These are phyloP conservation scores for Lichtheimia ramosa DNA, from an alignment of 371 early-diverging fungal genomes.

Conservation along the genomic window DNA sequence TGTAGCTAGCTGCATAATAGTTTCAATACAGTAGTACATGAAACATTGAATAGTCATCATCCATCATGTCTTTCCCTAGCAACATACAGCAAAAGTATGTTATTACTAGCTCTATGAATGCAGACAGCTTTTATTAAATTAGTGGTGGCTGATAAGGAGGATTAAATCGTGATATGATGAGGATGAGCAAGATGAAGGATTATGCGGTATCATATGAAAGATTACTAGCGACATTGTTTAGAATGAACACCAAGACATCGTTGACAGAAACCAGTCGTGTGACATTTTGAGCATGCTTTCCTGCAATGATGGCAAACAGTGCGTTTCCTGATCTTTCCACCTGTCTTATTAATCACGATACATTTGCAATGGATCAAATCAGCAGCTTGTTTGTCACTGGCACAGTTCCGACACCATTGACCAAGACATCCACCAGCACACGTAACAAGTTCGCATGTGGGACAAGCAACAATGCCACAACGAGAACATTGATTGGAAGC, in stretches of 20 bases:
- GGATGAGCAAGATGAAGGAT: too few relatives aligned
- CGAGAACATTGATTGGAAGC: constrained; percentile 21
- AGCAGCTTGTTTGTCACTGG: background rate
- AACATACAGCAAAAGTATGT: too few relatives aligned
- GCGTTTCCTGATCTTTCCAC: constrained; percentile 15
- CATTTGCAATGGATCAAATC: constrained; percentile 20
- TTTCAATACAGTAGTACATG: too few relatives aligned
- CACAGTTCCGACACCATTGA: constrained; percentile 25
- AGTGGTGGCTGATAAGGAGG: too few relatives aligned
- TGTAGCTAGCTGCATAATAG: too few relatives aligned
- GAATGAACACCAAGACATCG: constrained; percentile 16
- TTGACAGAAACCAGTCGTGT: constrained; percentile 10
- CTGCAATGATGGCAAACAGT: constrained; percentile 16
- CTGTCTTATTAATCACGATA: constrained; percentile 6
- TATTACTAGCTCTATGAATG: too few relatives aligned
- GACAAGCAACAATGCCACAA: constrained; percentile 22
- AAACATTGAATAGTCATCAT: too few relatives aligned
- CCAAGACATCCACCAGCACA: constrained; percentile 23
- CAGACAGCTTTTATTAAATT: too few relatives aligned
- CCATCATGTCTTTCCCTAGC: too few relatives aligned
- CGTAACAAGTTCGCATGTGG: constrained; percentile 19
- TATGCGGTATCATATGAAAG: too few relatives aligned
- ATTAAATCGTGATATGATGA: too few relatives aligned
- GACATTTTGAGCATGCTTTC: constrained; percentile 11
- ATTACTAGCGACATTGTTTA: constrained; percentile 8